Percentiles rank a stretch among this genome's conserved stretches.
These are phyloP conservation scores for Chloranthus sessilifolius DNA, from an alignment of 164 flowering plant species.

Conservation along the genomic window DNA sequence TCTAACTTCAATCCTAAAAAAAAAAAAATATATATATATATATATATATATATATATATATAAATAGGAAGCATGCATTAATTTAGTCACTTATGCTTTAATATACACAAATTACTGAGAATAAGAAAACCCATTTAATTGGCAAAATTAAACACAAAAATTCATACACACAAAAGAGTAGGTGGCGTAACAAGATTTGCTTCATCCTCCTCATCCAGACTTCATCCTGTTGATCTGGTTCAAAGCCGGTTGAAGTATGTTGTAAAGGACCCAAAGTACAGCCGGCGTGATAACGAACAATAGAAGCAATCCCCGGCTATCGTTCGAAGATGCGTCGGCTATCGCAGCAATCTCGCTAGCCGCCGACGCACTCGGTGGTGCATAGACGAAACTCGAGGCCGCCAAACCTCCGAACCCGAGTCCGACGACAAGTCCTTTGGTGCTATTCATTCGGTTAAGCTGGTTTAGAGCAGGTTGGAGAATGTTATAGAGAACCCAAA, in stretches of 20 bases:
- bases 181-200: neutral
- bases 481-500: conserved; percentile 83
- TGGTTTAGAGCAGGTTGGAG: conserved; percentile 90
- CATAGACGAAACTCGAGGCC: conserved; percentile 41
- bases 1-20: no score
- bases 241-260: conserved; percentile 79
- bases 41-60: no score
- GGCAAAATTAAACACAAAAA: neutral
- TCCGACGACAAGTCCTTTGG: conserved; percentile 57
- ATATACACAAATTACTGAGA: neutral
- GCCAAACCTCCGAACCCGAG: conserved; percentile 59
- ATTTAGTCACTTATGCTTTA: neutral
- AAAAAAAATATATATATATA: no score
- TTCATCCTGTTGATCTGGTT: conserved; percentile 91
- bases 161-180: neutral
- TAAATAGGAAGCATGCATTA: no score
- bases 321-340: conserved; percentile 36
- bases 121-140: neutral
- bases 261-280: conserved; percentile 63
- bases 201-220: conserved; percentile 25
- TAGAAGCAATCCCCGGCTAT: conserved; percentile 59
- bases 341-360: conserved; percentile 39
- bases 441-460: conserved; percentile 53
- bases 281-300: conserved; percentile 65
- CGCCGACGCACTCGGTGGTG: conserved; percentile 43